Percentiles rank a stretch among this genome's conserved stretches.
Evolutionary conservation across 345 rosid species (phyloP).

Genomic region (Streptanthus diversifolius): DNA sequence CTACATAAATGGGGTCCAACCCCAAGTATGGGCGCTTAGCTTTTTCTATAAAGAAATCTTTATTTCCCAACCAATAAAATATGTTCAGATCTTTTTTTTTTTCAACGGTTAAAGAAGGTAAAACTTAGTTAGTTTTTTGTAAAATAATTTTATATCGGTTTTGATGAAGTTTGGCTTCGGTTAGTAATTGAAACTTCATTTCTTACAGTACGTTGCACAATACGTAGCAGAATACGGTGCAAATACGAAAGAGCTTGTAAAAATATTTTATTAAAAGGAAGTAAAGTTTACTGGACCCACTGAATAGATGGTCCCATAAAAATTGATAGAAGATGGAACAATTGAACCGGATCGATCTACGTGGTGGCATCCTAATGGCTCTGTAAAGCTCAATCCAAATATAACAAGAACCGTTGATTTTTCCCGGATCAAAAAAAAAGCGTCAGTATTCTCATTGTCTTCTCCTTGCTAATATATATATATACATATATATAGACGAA

Average conservation of each 20-base stretch:
- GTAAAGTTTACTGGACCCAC: constrained; percentile 15
- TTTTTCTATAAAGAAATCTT: constrained; percentile 10
- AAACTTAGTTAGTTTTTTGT: too few relatives aligned
- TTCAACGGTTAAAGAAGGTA: neutral
- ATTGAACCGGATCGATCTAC: constrained; percentile 14
- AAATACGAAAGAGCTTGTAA: too few relatives aligned
- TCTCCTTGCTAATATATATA: constrained; percentile 10
- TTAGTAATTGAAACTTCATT: too few relatives aligned
- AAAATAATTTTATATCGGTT: too few relatives aligned
- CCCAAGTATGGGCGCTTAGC: constrained; percentile 24
- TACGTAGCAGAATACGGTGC: too few relatives aligned
- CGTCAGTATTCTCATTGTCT: neutral
- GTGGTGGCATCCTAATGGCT: constrained; percentile 15
- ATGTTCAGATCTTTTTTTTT: neutral
- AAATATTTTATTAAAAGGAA: neutral
- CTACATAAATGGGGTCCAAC: constrained; percentile 31
- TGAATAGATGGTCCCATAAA: constrained; percentile 25
- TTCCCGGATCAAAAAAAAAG: neutral
- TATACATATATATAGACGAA: neutral
- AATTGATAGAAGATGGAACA: neutral
- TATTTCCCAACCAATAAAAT: neutral
- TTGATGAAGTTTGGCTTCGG: too few relatives aligned
- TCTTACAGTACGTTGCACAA: too few relatives aligned
- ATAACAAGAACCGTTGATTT: constrained; percentile 27
- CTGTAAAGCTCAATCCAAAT: neutral